Percentiles rank a stretch among this genome's conserved stretches.
Evolutionary conservation across 2,329 filamentous ascomycete genomes (phyloP).

Genomic region (Ophiocordyceps sinensis): DNA sequence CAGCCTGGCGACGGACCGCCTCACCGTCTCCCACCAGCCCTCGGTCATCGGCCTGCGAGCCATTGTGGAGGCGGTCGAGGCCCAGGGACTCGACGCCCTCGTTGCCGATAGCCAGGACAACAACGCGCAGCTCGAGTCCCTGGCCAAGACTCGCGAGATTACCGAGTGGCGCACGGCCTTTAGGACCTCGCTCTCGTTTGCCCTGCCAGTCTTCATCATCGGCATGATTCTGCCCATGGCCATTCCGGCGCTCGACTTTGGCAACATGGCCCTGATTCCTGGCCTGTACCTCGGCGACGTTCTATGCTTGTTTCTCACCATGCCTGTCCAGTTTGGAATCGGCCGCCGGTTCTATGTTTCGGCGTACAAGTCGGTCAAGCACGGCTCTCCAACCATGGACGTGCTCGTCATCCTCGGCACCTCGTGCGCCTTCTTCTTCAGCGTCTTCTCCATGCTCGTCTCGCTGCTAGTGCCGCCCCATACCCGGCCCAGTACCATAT

Average conservation of each 20-base stretch:
- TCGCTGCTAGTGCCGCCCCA: slow-evolving; percentile 66
- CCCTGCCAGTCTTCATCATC: slow-evolving; percentile 78
- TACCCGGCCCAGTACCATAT: slow-evolving; percentile 71
- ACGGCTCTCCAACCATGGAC: slow-evolving; percentile 92
- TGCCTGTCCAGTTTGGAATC: slow-evolving; percentile 93
- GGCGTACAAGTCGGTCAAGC: slow-evolving; percentile 85
- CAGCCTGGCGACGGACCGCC: slow-evolving; percentile 57
- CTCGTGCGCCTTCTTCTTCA: slow-evolving; percentile 93
- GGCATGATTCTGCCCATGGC: slow-evolving; percentile 93
- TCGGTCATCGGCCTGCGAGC: slow-evolving; percentile 61
- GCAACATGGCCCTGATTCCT: slow-evolving; percentile 46
- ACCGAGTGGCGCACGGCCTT: slow-evolving; percentile 83
- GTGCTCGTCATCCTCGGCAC: slow-evolving; percentile 89
- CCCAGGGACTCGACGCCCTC: slow-evolving; percentile 74
- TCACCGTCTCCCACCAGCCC: slow-evolving; percentile 61
- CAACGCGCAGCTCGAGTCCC: slow-evolving; percentile 87
- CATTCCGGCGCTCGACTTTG: slow-evolving; percentile 62
- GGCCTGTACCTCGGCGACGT: slow-evolving; percentile 84
- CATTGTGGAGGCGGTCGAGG: slow-evolving; percentile 71
- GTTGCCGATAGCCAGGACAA: slow-evolving; percentile 89
- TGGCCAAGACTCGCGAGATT: slow-evolving; percentile 93
- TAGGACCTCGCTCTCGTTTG: slow-evolving; percentile 61
- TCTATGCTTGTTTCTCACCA: slow-evolving; percentile 67
- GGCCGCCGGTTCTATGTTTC: slow-evolving; percentile 87
- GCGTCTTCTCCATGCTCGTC: slow-evolving; percentile 71